Base-by-base conservation (phyloP, 2,329 filamentous ascomycete genomes). In the Venturia aucupariae region DNA sequence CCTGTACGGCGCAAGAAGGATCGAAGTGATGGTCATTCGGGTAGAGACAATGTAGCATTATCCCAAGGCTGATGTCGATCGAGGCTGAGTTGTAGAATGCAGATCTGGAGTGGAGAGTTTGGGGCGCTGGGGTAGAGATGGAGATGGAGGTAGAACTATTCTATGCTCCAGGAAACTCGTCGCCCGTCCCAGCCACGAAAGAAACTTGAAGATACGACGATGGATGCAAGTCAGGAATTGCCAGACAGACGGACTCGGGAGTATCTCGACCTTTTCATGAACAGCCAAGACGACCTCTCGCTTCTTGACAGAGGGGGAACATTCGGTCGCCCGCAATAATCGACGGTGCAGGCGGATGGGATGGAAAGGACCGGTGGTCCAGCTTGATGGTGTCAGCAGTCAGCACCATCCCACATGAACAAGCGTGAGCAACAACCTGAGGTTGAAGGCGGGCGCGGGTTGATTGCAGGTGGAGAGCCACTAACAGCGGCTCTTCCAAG, bases 11-110 rank as follows among this genome's bases (percentile, higher is more conserved):
- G 30, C 30, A 27, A 55, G 42, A 24, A 65, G 35, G 15, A 65
- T 63, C 22, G 38, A 54, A 24, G 60, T 24, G 57, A 65, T 41
- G 32, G 64, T 65, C 64, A 65, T 65, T 48, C 59, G 59, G 22
- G 35, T 30, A 35, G 51, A 19, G 27, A 7, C 27, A 57, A 32
- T 35, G 17, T 15, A n/a, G 35, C 30, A 35, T 57, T 35, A 35
- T 57, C 30, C 30, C 27, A 35, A n/a, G 19, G 15, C 19, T 10
- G 10, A n/a, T 35, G 51, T 57, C 15, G 27, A 57, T 57, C 15
- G 15, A 57, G n/a, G 27, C 51, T 35, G 51, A 7, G 32, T 35
- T 4, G 32, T 35, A 35, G 32, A 4, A 35, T 4, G 10, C 4
- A 35, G 32, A 35, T 4, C 32, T 35, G 32, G 4, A 35, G 32